Evolutionary conservation across 2,329 filamentous ascomycete species (phyloP).

Genomic region (Aureobasidium sp.): DNA sequence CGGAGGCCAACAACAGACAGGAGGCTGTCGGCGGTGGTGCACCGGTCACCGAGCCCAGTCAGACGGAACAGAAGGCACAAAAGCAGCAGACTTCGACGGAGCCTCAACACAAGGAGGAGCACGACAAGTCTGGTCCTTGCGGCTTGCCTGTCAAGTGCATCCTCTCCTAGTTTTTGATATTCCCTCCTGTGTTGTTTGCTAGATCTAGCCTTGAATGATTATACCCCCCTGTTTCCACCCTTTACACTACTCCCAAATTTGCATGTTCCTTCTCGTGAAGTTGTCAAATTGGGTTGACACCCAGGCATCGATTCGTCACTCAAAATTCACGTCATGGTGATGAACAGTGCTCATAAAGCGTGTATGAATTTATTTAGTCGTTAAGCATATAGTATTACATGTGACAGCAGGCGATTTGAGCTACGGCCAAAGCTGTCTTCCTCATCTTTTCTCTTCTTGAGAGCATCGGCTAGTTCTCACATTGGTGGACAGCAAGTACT

Average conservation of each 20-base stretch:
- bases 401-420: not conserved
- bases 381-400: slow-evolving; percentile 7
- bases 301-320: not conserved
- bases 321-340: not conserved
- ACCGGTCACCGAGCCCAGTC: slow-evolving; percentile 5
- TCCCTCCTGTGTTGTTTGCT: not conserved
- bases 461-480: not conserved
- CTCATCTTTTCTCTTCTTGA: not conserved
- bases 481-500: not conserved
- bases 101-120: slow-evolving; percentile 32
- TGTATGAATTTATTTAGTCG: not conserved
- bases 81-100: slow-evolving; percentile 23
- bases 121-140: slow-evolving; percentile 61
- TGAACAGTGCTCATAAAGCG: not conserved
- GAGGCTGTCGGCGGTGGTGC: slow-evolving; percentile 19
- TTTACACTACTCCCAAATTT: not conserved
- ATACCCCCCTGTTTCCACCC: slow-evolving; percentile 1
- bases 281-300: not conserved
- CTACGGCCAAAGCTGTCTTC: not conserved
- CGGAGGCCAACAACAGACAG: slow-evolving; percentile 18
- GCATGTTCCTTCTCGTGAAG: not conserved
- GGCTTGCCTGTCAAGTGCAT: slow-evolving; percentile 68
- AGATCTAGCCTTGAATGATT: slow-evolving; percentile 5
- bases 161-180: slow-evolving; percentile 45
- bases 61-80: slow-evolving; percentile 15